These are phyloP conservation scores for Astragalus membranaceus DNA, from an alignment of 306 rosid genomes.

Conservation along the genomic window DNA sequence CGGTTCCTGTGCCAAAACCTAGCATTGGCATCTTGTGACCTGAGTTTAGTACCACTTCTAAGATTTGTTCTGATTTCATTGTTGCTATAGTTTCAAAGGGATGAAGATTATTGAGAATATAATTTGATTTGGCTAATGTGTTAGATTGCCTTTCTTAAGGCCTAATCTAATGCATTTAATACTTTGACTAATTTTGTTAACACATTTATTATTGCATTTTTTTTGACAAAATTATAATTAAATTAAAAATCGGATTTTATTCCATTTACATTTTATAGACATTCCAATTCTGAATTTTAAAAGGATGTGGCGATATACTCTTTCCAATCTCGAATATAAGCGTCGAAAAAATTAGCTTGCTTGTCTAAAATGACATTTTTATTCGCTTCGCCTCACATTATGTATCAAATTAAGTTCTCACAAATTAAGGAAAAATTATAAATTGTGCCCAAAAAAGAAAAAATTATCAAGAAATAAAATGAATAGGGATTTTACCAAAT, in stretches of 20 bases:
- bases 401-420: too few relatives aligned
- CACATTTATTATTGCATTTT: background rate
- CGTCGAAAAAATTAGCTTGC: too few relatives aligned
- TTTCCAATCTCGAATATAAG: too few relatives aligned
- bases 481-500: too few relatives aligned
- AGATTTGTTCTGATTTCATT: slow-evolving; percentile 19
- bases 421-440: too few relatives aligned
- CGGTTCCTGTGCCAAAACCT: slow-evolving; percentile 29
- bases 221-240: too few relatives aligned
- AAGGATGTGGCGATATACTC: too few relatives aligned
- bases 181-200: background rate
- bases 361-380: too few relatives aligned
- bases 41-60: slow-evolving; percentile 25
- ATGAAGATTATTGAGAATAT: background rate
- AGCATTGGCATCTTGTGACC: slow-evolving; percentile 28
- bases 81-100: background rate
- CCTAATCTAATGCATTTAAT: background rate
- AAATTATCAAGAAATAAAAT: too few relatives aligned
- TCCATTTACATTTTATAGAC: background rate
- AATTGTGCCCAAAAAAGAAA: too few relatives aligned
- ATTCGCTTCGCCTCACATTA: too few relatives aligned
- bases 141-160: background rate
- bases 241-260: background rate
- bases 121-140: background rate
- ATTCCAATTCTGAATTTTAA: background rate